Percentiles rank a stretch among this genome's conserved stretches.
These are phyloP conservation scores for Cephalotrichum gorgonifer DNA, from an alignment of 2,329 filamentous ascomycete species.

Conservation along the genomic window DNA sequence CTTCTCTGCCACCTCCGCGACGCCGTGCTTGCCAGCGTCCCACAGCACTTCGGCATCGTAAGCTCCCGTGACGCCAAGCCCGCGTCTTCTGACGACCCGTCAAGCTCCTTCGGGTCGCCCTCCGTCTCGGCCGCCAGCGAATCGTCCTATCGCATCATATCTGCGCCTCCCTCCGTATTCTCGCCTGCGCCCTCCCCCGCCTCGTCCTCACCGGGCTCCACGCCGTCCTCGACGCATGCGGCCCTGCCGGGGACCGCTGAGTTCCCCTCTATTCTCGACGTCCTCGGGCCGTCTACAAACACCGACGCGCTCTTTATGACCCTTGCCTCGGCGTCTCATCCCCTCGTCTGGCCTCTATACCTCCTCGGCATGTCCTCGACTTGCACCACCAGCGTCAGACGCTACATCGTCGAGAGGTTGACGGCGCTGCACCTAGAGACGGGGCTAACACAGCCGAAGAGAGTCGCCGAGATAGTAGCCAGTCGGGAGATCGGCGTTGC, in stretches of 20 bases:
- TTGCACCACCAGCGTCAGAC: constrained; percentile 27
- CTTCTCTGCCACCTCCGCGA: constrained; percentile 27
- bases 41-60: constrained; percentile 39
- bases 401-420: constrained; percentile 34
- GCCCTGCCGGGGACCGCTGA: background rate
- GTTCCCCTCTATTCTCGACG: background rate
- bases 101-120: constrained; percentile 10
- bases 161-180: background rate
- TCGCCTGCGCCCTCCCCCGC: constrained; percentile 15
- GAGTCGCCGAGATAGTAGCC: constrained; percentile 30
- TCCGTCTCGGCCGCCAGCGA: constrained; percentile 18
- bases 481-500: constrained; percentile 19
- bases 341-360: constrained; percentile 40
- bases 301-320: constrained; percentile 36
- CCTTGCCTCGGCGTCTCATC: constrained; percentile 35
- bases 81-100: constrained; percentile 8
- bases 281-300: constrained; percentile 10
- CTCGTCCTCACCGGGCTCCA: constrained; percentile 11
- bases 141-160: constrained; percentile 17
- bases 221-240: constrained; percentile 6
- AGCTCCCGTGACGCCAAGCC: constrained; percentile 23
- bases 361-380: constrained; percentile 35
- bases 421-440: constrained; percentile 33
- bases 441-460: constrained; percentile 31
- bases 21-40: constrained; percentile 34